Conservation (phyloP, 2,329 filamentous ascomycete species). For the Cladosporium sphaerospermum region DNA sequence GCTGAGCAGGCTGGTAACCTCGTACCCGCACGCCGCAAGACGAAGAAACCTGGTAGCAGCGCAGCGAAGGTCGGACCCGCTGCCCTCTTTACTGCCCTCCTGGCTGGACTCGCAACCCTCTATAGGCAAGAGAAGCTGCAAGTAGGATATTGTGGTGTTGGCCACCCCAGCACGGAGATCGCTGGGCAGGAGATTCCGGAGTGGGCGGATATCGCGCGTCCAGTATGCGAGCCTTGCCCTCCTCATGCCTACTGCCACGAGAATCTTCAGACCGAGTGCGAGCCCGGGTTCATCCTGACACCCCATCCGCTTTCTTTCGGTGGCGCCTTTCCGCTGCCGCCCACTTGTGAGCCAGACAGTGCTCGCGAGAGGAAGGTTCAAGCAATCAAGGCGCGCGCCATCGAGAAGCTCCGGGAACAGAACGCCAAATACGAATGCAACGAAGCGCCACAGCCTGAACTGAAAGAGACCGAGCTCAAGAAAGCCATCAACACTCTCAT, state of each 20-base stretch:
- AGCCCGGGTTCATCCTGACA: conserved; percentile 78
- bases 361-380: conserved; percentile 85
- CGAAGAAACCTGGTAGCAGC: conserved; percentile 38
- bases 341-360: conserved; percentile 90
- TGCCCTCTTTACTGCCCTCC: conserved; percentile 62
- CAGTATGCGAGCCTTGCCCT: conserved; percentile 85
- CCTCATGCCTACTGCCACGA: conserved; percentile 82
- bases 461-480: conserved; percentile 66
- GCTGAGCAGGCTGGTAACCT: conserved; percentile 51
- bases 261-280: conserved; percentile 71
- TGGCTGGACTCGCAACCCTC: conserved; percentile 70
- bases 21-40: conserved; percentile 34
- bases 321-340: conserved; percentile 75
- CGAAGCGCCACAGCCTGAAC: conserved; percentile 61
- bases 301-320: conserved; percentile 76
- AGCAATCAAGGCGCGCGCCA: conserved; percentile 76
- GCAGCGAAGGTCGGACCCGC: conserved; percentile 60
- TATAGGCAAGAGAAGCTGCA: conserved; percentile 95
- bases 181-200: conserved; percentile 64
- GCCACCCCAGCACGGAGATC: conserved; percentile 52
- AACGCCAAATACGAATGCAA: conserved; percentile 89
- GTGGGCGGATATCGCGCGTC: conserved; percentile 63
- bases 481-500: conserved; percentile 62
- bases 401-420: conserved; percentile 78
- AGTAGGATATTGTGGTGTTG: conserved; percentile 89